These are phyloP conservation scores for Nicotiana tabacum DNA, from an alignment of 257 asterid genomes.

Conservation along the genomic window DNA sequence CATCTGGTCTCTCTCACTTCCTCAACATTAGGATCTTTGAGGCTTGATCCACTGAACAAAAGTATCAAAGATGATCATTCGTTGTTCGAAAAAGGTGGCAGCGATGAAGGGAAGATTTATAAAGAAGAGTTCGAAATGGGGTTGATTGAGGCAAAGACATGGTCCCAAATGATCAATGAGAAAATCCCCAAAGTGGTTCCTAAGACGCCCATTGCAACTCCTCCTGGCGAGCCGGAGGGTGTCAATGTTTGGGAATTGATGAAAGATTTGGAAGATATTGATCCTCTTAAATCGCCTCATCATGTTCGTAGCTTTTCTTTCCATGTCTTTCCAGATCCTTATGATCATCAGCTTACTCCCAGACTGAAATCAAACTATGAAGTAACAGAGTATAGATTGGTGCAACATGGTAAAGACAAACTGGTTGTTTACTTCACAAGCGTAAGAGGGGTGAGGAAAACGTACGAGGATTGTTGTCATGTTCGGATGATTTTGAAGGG, in stretches of 20 bases:
- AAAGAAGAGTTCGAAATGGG: slow-evolving; percentile 38
- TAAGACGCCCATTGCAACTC: slow-evolving; percentile 53
- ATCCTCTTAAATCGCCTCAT: slow-evolving; percentile 44
- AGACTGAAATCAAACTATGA: slow-evolving; percentile 26
- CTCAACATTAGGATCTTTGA: slow-evolving; percentile 53
- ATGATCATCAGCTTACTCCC: slow-evolving; percentile 51
- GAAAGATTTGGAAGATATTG: slow-evolving; percentile 76
- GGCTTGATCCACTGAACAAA: slow-evolving; percentile 33
- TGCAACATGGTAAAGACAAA: slow-evolving; percentile 22
- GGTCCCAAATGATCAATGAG: slow-evolving; percentile 73
- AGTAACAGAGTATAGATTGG: slow-evolving; percentile 11
- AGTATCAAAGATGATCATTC: slow-evolving; percentile 18
- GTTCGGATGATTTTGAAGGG: slow-evolving; percentile 71
- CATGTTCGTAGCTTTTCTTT: slow-evolving; percentile 73
- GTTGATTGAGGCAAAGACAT: slow-evolving; percentile 64
- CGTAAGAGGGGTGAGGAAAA: slow-evolving; percentile 79
- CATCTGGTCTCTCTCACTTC: slow-evolving; percentile 53
- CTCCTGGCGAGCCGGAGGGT: slow-evolving; percentile 85
- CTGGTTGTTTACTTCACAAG: slow-evolving; percentile 68
- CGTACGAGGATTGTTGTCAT: slow-evolving; percentile 81
- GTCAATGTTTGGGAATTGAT: slow-evolving; percentile 89
- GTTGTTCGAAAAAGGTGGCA: slow-evolving; percentile 3
- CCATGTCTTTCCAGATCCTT: slow-evolving; percentile 17
- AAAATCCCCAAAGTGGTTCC: slow-evolving; percentile 66
- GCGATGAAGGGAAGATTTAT: slow-evolving; percentile 21